Evolutionary conservation across 495 filamentous ascomycete species (phyloP).

Genomic region (Aspergillus olivimuriae): DNA sequence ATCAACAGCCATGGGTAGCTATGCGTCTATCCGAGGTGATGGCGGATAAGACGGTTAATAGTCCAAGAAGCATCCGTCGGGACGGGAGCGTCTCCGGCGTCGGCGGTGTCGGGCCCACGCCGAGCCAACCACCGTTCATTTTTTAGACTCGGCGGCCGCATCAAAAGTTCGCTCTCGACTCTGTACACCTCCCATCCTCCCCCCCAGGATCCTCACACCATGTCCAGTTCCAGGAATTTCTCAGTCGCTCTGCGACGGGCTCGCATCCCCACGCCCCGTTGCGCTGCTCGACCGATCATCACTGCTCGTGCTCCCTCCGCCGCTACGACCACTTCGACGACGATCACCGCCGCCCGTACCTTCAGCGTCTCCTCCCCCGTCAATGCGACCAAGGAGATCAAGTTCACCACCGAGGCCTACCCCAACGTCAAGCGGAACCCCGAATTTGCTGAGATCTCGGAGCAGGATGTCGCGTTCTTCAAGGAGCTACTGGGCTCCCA

Average conservation of each 20-base stretch:
- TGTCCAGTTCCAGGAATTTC: slow-evolving; percentile 35
- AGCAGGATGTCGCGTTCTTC: slow-evolving; percentile 77
- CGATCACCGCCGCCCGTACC: slow-evolving; percentile 11
- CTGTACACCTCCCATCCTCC: slow-evolving; percentile 3
- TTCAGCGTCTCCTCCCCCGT: slow-evolving; percentile 30
- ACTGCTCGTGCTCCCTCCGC: slow-evolving; percentile 15
- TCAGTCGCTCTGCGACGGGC: slow-evolving; percentile 35
- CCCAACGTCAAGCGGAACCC: slow-evolving; percentile 74
- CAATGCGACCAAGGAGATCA: slow-evolving; percentile 46
- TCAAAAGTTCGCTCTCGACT: background rate
- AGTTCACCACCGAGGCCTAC: slow-evolving; percentile 78
- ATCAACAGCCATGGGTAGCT: too few species aligned
- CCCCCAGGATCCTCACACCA: slow-evolving; percentile 14
- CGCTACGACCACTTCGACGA: slow-evolving; percentile 5
- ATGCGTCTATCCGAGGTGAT: too few species aligned
- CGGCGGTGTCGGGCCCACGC: background rate
- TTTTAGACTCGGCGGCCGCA: background rate
- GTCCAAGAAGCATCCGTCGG: background rate
- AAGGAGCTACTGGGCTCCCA: slow-evolving; percentile 63
- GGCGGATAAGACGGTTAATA: too few species aligned
- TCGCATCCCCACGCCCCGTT: slow-evolving; percentile 30
- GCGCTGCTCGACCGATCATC: slow-evolving; percentile 17
- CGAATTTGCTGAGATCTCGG: slow-evolving; percentile 60
- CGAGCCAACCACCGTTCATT: background rate
- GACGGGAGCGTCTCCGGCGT: background rate